These are phyloP conservation scores for Penicillium occitanis DNA, from an alignment of 2,329 filamentous ascomycete genomes.

Conservation along the genomic window DNA sequence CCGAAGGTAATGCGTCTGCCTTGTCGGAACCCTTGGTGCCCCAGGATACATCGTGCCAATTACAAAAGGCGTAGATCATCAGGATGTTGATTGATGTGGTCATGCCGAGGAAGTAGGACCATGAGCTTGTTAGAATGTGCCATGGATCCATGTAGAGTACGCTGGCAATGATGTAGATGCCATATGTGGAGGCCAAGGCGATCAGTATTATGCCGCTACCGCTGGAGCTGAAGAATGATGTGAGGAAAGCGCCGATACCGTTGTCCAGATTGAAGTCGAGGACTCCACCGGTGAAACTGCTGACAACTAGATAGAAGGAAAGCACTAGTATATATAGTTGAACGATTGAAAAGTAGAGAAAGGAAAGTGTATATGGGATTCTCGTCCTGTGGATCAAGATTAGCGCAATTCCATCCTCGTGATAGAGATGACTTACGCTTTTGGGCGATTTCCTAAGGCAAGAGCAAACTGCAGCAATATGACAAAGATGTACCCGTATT, in stretches of 20 bases:
- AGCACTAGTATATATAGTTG: constrained; percentile 88
- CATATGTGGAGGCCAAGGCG: constrained; percentile 88
- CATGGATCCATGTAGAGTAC: constrained; percentile 98
- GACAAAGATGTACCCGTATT: constrained; percentile 90
- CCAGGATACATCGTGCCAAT: constrained; percentile 99
- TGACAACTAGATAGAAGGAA: constrained; percentile 81
- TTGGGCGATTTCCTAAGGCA: constrained; percentile 92
- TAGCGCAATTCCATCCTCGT: background rate
- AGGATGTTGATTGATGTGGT: constrained; percentile 99
- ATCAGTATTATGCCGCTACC: constrained; percentile 91
- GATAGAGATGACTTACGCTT: constrained; percentile 55
- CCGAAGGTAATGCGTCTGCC: constrained; percentile 86
- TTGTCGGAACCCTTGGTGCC: constrained; percentile 99
- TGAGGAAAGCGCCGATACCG: constrained; percentile 66
- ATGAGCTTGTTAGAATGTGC: constrained; percentile 97
- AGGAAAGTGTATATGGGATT: constrained; percentile 88
- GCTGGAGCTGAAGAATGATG: constrained; percentile 75
- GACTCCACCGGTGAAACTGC: constrained; percentile 66
- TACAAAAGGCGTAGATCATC: constrained; percentile 99
- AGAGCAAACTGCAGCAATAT: constrained; percentile 94
- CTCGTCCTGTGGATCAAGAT: constrained; percentile 58
- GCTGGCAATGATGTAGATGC: constrained; percentile 93
- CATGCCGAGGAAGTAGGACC: constrained; percentile 89
- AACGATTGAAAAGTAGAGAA: constrained; percentile 80
- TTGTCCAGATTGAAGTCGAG: constrained; percentile 65